Conservation (phyloP, 768 basidiomycete species). For the Tephrocybe sp. region DNA sequence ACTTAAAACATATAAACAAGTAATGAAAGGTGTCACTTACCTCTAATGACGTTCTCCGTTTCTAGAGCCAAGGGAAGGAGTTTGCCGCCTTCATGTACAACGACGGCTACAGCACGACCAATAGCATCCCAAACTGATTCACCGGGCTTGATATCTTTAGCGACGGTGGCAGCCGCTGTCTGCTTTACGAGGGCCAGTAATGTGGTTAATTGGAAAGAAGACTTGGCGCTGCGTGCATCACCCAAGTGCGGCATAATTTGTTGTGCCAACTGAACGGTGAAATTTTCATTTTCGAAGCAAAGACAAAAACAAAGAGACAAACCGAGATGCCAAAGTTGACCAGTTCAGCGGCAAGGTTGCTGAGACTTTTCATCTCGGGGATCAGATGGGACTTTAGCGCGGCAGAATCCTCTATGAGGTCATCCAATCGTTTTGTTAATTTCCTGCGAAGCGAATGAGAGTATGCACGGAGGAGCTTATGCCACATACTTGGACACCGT, state of each 20-base stretch:
- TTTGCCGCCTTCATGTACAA: conserved; percentile 70
- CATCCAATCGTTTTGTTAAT: conserved; percentile 82
- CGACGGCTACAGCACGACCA: conserved; percentile 61
- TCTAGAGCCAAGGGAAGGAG: conserved; percentile 75
- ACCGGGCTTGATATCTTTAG: conserved; percentile 65
- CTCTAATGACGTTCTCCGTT: conserved; percentile 72
- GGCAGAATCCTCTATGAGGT: conserved; percentile 66
- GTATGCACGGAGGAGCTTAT: background rate
- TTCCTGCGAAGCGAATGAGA: conserved; percentile 58
- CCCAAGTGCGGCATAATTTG: conserved; percentile 83
- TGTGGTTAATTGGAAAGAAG: conserved; percentile 71
- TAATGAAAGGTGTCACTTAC: conserved; percentile 41
- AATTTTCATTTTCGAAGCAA: background rate
- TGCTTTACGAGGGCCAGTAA: conserved; percentile 74
- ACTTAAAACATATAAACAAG: conserved; percentile 3
- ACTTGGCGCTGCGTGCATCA: conserved; percentile 77
- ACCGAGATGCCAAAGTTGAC: conserved; percentile 93
- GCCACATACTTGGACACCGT: conserved; percentile 67
- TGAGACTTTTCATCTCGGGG: conserved; percentile 71
- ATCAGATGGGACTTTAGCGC: conserved; percentile 74
- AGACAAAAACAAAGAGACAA: conserved; percentile 21
- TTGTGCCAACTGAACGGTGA: conserved; percentile 74
- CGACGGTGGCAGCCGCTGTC: conserved; percentile 69
- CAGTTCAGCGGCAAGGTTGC: conserved; percentile 72
- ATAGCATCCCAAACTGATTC: conserved; percentile 79